These are phyloP conservation scores for Cytauxzoon felis DNA, from an alignment of 169 alveolate species.

Conservation along the genomic window DNA sequence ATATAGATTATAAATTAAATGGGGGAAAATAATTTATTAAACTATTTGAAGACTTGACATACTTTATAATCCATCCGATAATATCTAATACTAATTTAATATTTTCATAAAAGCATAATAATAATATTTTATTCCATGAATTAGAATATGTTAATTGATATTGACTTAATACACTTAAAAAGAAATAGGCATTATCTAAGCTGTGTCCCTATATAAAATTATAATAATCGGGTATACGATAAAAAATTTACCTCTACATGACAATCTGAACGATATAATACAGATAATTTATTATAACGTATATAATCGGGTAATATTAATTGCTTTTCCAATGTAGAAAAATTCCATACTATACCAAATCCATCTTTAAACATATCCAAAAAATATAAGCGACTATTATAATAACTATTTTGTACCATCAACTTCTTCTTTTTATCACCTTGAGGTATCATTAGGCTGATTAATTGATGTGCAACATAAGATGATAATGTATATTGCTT, in stretches of 20 bases:
- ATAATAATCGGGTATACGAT: neutral
- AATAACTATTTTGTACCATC: neutral
- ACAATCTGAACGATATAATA: neutral
- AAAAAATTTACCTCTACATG: neutral
- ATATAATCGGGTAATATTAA: conserved; percentile 28
- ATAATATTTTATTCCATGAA: conserved; percentile 36
- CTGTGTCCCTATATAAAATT: neutral
- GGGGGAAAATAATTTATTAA: neutral
- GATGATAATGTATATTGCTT: conserved; percentile 26
- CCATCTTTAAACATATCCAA: conserved; percentile 46
- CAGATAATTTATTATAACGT: conserved; percentile 3
- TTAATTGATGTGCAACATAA: conserved; percentile 33
- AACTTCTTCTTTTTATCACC: neutral
- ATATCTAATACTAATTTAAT: conserved; percentile 22
- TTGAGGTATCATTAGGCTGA: conserved; percentile 1
- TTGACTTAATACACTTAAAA: conserved; percentile 13
- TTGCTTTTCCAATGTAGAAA: conserved; percentile 16
- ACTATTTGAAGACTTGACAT: neutral
- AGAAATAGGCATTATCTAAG: conserved; percentile 35
- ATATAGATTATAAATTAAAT: neutral
- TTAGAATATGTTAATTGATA: conserved; percentile 21
- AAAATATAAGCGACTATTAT: conserved; percentile 10
- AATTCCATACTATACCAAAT: conserved; percentile 48
- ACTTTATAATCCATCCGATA: conserved; percentile 56
- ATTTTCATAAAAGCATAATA: conserved; percentile 28